A percentile compares a stretch with the other conserved stretches of the same genome.
Evolutionary conservation across 2,329 filamentous ascomycete genomes (phyloP).

Genomic region (Incumbomyces lentus): DNA sequence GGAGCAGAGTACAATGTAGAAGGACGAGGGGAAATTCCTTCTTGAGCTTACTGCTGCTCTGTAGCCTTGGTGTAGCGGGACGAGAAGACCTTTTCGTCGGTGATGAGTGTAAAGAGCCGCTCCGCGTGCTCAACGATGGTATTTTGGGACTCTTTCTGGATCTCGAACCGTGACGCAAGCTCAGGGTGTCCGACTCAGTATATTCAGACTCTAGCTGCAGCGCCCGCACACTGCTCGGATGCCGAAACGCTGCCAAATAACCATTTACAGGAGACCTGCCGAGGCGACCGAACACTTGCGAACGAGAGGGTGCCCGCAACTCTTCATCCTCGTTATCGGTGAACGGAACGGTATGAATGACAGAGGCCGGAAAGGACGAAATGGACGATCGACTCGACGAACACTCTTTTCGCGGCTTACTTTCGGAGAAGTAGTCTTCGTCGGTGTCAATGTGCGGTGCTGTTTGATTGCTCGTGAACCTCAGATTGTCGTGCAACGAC

Average conservation of each 20-base stretch:
- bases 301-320: slow-evolving; percentile 11
- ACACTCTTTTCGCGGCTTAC: not conserved
- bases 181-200: slow-evolving; percentile 31
- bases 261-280: slow-evolving; percentile 3
- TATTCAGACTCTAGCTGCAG: slow-evolving; percentile 30
- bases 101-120: slow-evolving; percentile 15
- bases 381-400: slow-evolving; percentile 13
- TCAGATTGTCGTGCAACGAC: not conserved
- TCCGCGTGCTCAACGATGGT: slow-evolving; percentile 15
- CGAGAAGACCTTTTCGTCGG: slow-evolving; percentile 15
- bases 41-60: slow-evolving; percentile 26
- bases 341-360: slow-evolving; percentile 11
- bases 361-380: slow-evolving; percentile 19
- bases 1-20: slow-evolving; percentile 50
- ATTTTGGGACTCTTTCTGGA: slow-evolving; percentile 10
- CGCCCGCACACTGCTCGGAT: slow-evolving; percentile 35
- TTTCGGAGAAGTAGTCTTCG: slow-evolving; percentile 3
- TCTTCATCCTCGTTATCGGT: slow-evolving; percentile 9
- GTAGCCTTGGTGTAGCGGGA: slow-evolving; percentile 11
- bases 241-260: slow-evolving; percentile 31
- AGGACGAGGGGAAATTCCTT: slow-evolving; percentile 49
- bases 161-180: slow-evolving; percentile 22
- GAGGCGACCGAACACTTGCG: not conserved
- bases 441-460: not conserved
- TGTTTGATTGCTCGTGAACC: not conserved